Evolutionary conservation across 2,329 filamentous ascomycete genomes (phyloP).

Genomic region (Fusarium clavum): DNA sequence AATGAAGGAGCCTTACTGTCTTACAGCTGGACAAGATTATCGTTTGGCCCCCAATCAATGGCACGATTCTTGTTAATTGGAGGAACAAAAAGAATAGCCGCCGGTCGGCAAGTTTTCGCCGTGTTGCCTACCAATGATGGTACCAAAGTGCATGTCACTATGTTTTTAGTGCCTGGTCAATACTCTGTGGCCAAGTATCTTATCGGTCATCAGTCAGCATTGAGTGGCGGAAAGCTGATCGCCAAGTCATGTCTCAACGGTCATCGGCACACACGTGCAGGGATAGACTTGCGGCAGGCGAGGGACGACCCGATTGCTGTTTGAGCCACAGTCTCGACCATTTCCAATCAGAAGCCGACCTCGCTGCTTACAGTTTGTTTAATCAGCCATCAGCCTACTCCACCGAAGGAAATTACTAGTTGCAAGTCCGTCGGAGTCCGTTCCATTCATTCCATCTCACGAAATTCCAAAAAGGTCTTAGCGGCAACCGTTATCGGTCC

Average conservation of each 20-base stretch:
- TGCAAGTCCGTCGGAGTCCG: neutral
- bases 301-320: neutral
- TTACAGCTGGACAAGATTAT: neutral
- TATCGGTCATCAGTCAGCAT: neutral
- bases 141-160: too few relatives aligned
- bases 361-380: neutral
- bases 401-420: neutral
- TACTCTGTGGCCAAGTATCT: neutral
- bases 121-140: neutral
- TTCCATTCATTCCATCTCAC: neutral
- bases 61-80: neutral
- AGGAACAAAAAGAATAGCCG: neutral
- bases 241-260: neutral
- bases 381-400: neutral
- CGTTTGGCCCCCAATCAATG: neutral
- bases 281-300: neutral
- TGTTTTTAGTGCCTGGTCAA: neutral
- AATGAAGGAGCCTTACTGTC: neutral
- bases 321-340: neutral
- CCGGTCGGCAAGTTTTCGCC: neutral
- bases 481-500: too few relatives aligned
- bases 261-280: neutral
- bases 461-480: neutral
- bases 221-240: neutral
- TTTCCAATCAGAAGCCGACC: neutral